phyloP scores from a whole-genome alignment of 1,284 basidiomycete genomes.

The Leccinum huronense region DNA sequence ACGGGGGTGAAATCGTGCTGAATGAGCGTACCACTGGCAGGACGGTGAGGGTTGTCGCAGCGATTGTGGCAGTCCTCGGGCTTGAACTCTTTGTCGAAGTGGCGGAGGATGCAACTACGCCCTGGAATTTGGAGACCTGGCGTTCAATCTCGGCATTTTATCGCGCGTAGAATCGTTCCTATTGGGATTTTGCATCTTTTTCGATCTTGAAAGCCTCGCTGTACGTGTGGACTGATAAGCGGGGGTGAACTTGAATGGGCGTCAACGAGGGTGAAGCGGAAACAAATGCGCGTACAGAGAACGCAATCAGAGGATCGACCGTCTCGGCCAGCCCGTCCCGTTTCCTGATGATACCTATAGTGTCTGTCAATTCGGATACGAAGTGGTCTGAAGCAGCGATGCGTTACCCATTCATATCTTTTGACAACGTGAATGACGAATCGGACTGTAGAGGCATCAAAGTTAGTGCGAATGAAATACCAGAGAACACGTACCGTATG shows the following conservation, averaged over 20 bases:
- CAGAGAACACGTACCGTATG: constrained; percentile 51
- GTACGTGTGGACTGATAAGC: constrained; percentile 51
- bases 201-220: constrained; percentile 49
- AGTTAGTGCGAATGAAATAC: constrained; percentile 1
- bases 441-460: constrained; percentile 48
- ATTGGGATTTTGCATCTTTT: constrained; percentile 48
- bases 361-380: constrained; percentile 6
- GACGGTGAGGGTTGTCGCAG: constrained; percentile 75
- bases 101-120: constrained; percentile 67
- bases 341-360: constrained; percentile 76
- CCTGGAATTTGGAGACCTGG: constrained; percentile 51
- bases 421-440: constrained; percentile 76
- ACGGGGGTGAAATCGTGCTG: constrained; percentile 53
- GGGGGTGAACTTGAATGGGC: neutral
- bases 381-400: neutral
- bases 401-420: constrained; percentile 61
- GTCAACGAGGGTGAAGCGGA: neutral
- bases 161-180: constrained; percentile 36
- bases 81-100: constrained; percentile 68
- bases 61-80: constrained; percentile 53
- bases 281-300: constrained; percentile 41
- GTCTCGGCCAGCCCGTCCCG: constrained; percentile 82
- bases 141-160: constrained; percentile 50
- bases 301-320: constrained; percentile 64
- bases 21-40: constrained; percentile 35